Base-by-base conservation (phyloP, 495 filamentous ascomycete genomes). In the Penicillium cosmopolitanum region DNA sequence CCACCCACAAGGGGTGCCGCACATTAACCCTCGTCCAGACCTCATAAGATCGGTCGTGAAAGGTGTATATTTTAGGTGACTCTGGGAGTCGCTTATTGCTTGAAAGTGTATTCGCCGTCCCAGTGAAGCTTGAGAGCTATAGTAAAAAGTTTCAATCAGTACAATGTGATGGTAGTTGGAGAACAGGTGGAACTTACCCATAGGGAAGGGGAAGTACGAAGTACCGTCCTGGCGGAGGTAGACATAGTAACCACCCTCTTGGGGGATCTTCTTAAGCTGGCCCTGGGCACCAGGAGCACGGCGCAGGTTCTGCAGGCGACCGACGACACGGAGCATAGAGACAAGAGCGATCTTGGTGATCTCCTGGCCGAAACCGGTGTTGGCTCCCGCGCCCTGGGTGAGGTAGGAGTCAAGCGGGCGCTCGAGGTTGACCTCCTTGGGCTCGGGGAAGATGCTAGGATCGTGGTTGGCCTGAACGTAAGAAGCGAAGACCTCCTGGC, bases 141-240 rank as follows among this genome's bases (percentile, higher is more conserved):
- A 57, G 21, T 16, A n/a, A 7, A 44, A 47, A n/a, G 12, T 46
- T 23, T 11, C 21, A 13, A 48, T 61, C 54, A 55, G 52, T 50
- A 36, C 10, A 38, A 1, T 12, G 6, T 18, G n/a, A 11, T 23
- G 11, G 3, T 36, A 36, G 34, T 18, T 1, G 34, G 3, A 21
- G 19, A 44, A n/a, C 38, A n/a, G 28, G 16, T 18, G 16, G 21
- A 15, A 70, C 80, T 79, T 85, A 74, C 83, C 87, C 28, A 82
- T 86, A 0, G 92, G 91, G 79, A 92, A 94, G 7, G 89, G 82
- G 68, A 82, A 89, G 73, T 86, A 86, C 33, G 81, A 80, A 25
- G 87, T 87, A 73, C 86, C 84, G 64, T 96, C 89, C 71, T 90
- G 85, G 53, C 85, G 83, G 77, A 96, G 81, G 63, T 93, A 96